Evolutionary conservation across 306 rosid species (phyloP), one percentile per base, ranked within the genome.

Genomic region (Castanea sativa): DNA sequence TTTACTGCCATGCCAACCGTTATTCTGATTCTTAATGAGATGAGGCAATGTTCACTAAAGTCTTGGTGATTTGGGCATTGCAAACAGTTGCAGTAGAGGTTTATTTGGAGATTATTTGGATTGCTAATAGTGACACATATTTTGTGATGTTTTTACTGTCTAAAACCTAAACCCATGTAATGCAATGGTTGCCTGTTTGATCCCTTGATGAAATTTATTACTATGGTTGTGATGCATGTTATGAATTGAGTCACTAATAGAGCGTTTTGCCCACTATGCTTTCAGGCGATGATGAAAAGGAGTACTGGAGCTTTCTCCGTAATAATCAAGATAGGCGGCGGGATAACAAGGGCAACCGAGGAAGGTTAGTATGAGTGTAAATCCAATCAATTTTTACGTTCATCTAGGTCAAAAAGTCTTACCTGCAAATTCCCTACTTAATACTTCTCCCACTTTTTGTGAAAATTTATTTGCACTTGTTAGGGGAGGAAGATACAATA

Each of bases 201-300:
- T 1, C 15, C 32, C 30, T 11, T 23, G 18, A 23, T 23, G 18
- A 59, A 59, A 59, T 59, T 23, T 59, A 23, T 63, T 14, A 2
- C 69, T 8, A 1, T 63, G 2, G 29, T 59, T 15, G 13, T 27
- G 14, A 27, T 27, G 16, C 15, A 33, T 1, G 4, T 60, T 25
- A 60, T 25, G 67, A 30, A 63, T 14, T 12, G 43, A 63, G 69
- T 1, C 14, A 21, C 41, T 63, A 30, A 63, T 15, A 14, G 75
- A 67, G 27, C 15, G 71, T 38, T 16, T 53, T 4, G 35, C 29
- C 32, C 67, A 67, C 82, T 21, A 10, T 83, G 85, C 75, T 81
- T 35, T 56, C 81, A 94, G 98, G 98, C 55, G 96, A 92, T 74
- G 93, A 91, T 7, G 98, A 94, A 81, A 94, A 69, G 79, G 96